Conservation (phyloP, 495 filamentous ascomycete species). For the Margaritispora aquatica region DNA sequence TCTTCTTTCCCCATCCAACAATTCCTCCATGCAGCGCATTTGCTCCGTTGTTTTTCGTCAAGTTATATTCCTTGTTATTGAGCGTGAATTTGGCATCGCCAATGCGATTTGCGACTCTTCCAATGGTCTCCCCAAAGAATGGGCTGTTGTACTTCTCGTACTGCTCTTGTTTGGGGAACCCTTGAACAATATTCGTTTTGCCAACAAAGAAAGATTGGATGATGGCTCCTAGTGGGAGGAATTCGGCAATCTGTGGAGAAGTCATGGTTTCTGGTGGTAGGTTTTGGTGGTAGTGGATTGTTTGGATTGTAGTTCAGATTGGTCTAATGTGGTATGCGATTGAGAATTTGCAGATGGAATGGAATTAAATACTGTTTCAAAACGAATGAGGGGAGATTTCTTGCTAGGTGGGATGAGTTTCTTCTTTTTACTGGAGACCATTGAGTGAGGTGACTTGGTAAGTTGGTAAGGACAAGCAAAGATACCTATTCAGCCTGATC, state of each 20-base stretch:
- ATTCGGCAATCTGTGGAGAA: constrained; percentile 41
- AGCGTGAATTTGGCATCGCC: constrained; percentile 64
- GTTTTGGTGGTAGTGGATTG: background rate
- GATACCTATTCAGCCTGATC: background rate
- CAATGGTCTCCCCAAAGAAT: constrained; percentile 90
- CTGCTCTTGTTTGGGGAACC: constrained; percentile 64
- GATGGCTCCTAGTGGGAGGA: constrained; percentile 81
- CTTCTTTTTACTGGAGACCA: too few relatives aligned
- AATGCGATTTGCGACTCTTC: constrained; percentile 85
- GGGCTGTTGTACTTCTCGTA: constrained; percentile 70
- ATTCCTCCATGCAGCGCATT: constrained; percentile 81
- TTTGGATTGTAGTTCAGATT: too few relatives aligned
- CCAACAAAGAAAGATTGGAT: constrained; percentile 77
- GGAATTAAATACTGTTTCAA: background rate
- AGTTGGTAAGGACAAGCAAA: background rate
- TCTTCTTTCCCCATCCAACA: constrained; percentile 76
- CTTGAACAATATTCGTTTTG: constrained; percentile 73
- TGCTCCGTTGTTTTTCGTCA: constrained; percentile 67
- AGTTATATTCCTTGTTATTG: constrained; percentile 62
- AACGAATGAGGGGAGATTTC: background rate
- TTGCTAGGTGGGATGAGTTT: background rate
- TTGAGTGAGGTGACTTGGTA: too few relatives aligned
- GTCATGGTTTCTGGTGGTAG: constrained; percentile 8
- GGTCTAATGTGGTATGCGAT: too few relatives aligned
- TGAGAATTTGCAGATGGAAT: background rate